These are phyloP conservation scores for Datura wrightii DNA, from an alignment of 257 asterid genomes.

Conservation along the genomic window DNA sequence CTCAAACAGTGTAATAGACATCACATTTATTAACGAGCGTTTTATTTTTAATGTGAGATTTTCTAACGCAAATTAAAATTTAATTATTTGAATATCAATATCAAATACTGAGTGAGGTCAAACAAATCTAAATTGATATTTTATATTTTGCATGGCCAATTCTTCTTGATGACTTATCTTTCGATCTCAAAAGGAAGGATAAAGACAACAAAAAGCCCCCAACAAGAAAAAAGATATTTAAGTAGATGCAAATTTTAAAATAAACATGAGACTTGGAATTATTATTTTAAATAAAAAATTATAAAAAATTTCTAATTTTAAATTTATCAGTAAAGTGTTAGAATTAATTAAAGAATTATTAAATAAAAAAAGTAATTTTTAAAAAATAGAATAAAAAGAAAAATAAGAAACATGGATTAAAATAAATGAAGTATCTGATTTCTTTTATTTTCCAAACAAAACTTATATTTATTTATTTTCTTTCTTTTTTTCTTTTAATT, in stretches of 20 bases:
- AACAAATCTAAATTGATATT: no score
- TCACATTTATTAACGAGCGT: no score
- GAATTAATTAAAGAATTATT: neutral
- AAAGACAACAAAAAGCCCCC: neutral
- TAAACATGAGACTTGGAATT: neutral
- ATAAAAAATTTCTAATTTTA: neutral
- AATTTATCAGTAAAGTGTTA: neutral
- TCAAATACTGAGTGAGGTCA: no score
- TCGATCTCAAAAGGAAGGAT: neutral
- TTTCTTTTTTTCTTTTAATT: neutral
- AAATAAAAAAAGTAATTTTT: neutral
- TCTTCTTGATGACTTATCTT: neutral
- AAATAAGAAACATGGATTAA: neutral
- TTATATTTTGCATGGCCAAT: neutral
- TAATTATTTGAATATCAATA: no score
- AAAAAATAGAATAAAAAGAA: no score
- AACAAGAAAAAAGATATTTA: neutral
- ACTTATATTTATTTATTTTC: neutral
- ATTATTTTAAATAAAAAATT: neutral
- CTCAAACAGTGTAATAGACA: no score
- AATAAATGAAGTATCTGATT: neutral
- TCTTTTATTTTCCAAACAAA: neutral
- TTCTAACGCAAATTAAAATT: no score
- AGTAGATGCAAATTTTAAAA: neutral
- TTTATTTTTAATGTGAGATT: no score